A percentile compares a stretch with the other conserved stretches of the same genome.
These are phyloP conservation scores for Ceriops zippeliana DNA, from an alignment of 345 rosid species.

Conservation along the genomic window DNA sequence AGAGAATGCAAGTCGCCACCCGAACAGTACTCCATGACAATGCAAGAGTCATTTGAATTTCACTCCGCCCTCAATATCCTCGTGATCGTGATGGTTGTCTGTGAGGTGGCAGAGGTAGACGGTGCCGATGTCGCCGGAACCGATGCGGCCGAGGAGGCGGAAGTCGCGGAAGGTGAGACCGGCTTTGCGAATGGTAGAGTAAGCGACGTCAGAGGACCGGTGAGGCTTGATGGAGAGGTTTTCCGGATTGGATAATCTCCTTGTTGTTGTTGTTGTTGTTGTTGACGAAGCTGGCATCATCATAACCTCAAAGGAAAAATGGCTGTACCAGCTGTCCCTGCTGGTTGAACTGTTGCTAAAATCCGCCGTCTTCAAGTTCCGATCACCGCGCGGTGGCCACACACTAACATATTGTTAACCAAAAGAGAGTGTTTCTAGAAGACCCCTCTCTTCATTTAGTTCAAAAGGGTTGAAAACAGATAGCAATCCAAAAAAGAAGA, in stretches of 20 bases:
- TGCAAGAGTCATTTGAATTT: no score
- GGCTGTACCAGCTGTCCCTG: neutral
- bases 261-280: neutral
- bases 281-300: no score
- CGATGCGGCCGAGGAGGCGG: constrained; percentile 62
- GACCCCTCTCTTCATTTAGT: neutral
- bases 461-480: neutral
- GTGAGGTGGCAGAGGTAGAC: constrained; percentile 75
- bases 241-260: neutral
- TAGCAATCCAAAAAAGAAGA: neutral
- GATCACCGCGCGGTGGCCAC: neutral
- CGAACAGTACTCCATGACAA: constrained; percentile 93
- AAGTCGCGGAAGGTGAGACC: constrained; percentile 64
- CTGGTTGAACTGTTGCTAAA: neutral
- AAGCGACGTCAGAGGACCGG: neutral
- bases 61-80: constrained; percentile 43
- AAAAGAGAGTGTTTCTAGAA: neutral
- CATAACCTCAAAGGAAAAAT: neutral
- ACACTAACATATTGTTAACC: neutral
- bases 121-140: constrained; percentile 87
- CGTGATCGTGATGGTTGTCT: neutral
- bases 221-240: neutral
- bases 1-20: constrained; percentile 90
- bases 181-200: neutral
- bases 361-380: neutral